phyloP scores from a whole-genome alignment of 2,329 filamentous ascomycete genomes.

The Stemphylium vesicarium region DNA sequence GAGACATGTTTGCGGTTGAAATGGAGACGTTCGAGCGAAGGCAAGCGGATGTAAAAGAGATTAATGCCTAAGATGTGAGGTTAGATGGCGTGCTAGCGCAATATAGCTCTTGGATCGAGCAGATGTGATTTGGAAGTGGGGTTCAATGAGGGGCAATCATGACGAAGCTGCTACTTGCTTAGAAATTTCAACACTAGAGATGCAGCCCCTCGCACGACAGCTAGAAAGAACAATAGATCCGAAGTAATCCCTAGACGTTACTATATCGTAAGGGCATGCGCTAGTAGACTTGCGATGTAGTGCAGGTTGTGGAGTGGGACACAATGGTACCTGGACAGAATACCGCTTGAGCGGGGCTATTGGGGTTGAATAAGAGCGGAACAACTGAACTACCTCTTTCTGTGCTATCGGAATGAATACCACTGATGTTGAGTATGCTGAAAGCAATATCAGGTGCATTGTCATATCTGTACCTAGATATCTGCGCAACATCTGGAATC shows the following conservation, averaged over 20 bases:
- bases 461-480: too few species aligned
- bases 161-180: conserved; percentile 33
- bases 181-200: conserved; percentile 24
- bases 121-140: conserved; percentile 16
- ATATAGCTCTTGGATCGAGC: not conserved
- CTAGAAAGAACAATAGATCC: not conserved
- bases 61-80: not conserved
- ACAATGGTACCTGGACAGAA: too few species aligned
- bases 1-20: conserved; percentile 27
- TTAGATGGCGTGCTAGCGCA: not conserved
- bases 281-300: too few species aligned
- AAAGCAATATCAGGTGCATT: too few species aligned
- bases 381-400: too few species aligned
- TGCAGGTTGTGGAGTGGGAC: too few species aligned
- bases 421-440: too few species aligned
- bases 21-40: not conserved
- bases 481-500: too few species aligned
- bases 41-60: not conserved
- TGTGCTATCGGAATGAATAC: too few species aligned
- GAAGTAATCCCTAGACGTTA: not conserved
- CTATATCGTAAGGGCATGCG: too few species aligned
- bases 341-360: too few species aligned
- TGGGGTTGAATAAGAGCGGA: too few species aligned
- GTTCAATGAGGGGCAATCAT: conserved; percentile 34
- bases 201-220: not conserved